Evolutionary conservation across 176 grass and related monocot species (phyloP).

Genomic region (Zoysia pacifica): DNA sequence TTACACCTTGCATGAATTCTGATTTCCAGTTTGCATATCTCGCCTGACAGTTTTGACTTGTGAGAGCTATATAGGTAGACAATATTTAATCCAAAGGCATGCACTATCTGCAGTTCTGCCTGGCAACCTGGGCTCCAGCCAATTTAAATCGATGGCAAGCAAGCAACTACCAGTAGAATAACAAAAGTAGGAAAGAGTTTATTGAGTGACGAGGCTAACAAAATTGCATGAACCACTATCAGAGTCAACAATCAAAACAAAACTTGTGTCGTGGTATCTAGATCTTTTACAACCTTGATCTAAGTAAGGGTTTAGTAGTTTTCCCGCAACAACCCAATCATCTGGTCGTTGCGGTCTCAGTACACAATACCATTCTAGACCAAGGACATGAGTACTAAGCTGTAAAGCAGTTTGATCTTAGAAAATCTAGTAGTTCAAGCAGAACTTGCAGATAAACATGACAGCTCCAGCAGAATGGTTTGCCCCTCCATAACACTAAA

Average conservation of each 20-base stretch:
- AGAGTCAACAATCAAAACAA: background rate
- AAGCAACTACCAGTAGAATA: background rate
- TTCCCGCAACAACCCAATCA: background rate
- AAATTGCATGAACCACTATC: background rate
- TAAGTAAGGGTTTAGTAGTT: background rate
- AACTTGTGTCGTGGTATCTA: background rate
- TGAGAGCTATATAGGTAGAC: background rate
- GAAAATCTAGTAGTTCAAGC: slow-evolving; percentile 15
- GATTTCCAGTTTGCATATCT: slow-evolving; percentile 14
- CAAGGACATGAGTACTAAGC: slow-evolving; percentile 9
- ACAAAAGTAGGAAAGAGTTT: background rate
- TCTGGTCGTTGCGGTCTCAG: background rate
- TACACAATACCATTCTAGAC: background rate
- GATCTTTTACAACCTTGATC: background rate
- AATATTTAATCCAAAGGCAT: background rate
- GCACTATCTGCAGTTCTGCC: slow-evolving; percentile 6
- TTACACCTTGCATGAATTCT: background rate
- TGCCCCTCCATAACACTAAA: background rate
- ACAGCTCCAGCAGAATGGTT: background rate
- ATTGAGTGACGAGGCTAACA: background rate
- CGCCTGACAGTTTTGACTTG: background rate
- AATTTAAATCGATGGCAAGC: background rate
- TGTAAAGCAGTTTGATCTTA: background rate
- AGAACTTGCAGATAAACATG: background rate
- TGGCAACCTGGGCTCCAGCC: background rate